Evolutionary conservation across 208 protist genomes (phyloP), one percentile per base, ranked within the genome.

Genomic region (Acanthamoeba castellanii): DNA sequence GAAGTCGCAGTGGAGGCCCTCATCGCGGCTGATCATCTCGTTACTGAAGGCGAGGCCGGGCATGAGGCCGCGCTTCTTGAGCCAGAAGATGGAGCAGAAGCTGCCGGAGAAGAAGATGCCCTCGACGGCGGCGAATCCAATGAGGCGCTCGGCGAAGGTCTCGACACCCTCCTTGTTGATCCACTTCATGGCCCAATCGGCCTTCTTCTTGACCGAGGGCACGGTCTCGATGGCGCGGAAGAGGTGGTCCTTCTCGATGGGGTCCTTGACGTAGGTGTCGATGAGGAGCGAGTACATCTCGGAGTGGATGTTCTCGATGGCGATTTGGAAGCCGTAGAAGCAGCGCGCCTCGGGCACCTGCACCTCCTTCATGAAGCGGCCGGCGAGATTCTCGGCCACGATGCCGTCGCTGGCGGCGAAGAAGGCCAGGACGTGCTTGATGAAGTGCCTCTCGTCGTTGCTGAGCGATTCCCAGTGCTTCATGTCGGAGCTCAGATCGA

Each of bases 51-150:
- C 99, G 57, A 99, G 98, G 27, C 99, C 99, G 2, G 99, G 99
- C 99, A 99, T 99, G 94, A 99, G 95, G 27, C 99, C 99, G 89
- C 99, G 98, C 97, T 99, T 99, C 99, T 99, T 99, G 70, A 99
- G 96, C 99, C 99, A 99, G 97, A 99, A 99, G 72, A 99, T 99
- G 32, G 99, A 97, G 96, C 99, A 99, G 97, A 99, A 99, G 42
- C 98, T 99, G 64, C 99, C 99, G 68, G 97, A 99, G 97, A 99
- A 99, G 98, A 99, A 99, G 95, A 99, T 99, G 96, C 99, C 99
- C 96, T 99, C 99, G 25, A 99, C 99, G 18, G 98, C 98, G 11
- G 99, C 99, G 97, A 99, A 99, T 4, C 98, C 99, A 9, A 99
- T 97, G 57, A 99, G 97, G 50, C 99, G 98, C 96, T 99, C 98